A percentile compares a stretch with the other conserved stretches of the same genome.
Conservation (phyloP, 2,329 filamentous ascomycete genomes). For the Diaporthe sp. region DNA sequence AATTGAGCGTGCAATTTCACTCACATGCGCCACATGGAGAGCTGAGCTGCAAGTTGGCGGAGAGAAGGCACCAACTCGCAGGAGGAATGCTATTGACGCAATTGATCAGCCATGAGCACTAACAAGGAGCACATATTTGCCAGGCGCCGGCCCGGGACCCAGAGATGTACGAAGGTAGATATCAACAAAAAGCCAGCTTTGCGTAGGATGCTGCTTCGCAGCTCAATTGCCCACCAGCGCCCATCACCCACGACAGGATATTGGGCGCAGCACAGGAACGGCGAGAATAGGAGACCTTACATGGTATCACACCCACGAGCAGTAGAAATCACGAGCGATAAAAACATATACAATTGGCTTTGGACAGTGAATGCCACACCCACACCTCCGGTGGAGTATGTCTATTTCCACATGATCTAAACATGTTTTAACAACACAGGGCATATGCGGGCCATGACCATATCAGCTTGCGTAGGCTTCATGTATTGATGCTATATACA, state of each 20-base stretch:
- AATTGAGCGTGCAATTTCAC: conserved; percentile 1
- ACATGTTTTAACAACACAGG: too few species aligned
- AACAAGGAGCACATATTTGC: neutral
- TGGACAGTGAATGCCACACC: neutral
- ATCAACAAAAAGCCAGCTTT: neutral
- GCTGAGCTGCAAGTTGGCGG: neutral
- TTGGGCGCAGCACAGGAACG: neutral
- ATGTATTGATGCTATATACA: conserved; percentile 34
- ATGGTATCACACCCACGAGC: too few species aligned
- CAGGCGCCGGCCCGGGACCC: neutral
- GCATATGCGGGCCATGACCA: neutral
- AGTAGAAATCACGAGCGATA: neutral
- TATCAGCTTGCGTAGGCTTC: neutral
- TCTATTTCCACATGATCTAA: neutral
- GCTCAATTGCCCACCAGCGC: neutral
- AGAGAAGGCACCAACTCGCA: neutral
- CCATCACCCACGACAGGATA: neutral
- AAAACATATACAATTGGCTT: neutral
- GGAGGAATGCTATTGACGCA: conserved; percentile 8
- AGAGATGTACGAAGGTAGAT: neutral
- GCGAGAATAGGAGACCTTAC: neutral
- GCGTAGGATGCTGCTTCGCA: neutral
- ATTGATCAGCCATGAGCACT: neutral
- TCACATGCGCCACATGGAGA: conserved; percentile 10
- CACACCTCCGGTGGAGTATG: neutral